Evolutionary conservation across 495 filamentous ascomycete genomes (phyloP), one percentile per base, ranked within the genome.

Genomic region (Immersiella caudata): DNA sequence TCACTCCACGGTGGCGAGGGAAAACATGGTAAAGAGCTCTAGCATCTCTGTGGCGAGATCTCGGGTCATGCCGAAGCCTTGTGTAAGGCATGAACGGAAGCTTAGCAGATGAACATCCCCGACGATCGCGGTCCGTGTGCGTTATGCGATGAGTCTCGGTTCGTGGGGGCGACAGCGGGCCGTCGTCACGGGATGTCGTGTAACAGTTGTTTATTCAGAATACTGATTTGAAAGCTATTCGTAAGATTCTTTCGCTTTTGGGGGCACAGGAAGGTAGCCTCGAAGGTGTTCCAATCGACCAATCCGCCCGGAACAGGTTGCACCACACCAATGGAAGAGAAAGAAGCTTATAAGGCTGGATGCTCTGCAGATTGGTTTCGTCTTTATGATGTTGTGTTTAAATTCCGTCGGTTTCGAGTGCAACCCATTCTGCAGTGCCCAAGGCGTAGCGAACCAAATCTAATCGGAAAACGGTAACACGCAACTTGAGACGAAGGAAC

Each of bases 241-340:
- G 66, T 27, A 46, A 69, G 60, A 21, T 70, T 24, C 4, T 12
- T 46, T 14, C 2, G 40, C 2, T 46, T 4, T 46, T 46, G 40
- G 40, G 40, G 40, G 40, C 40, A 14, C 14, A 12, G 16, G 6
- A 46, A 18, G 40, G 40, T 46, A 46, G 40, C 16, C 40, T 14
- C 14, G 40, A 18, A 18, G 40, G 40, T 5, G 5, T 12, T 46
- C 16, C 4, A 46, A 46, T 12, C 40, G 16, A 46, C 40, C 40
- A 46, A 46, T 12, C 5, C 9, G 11, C 5, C 14, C 40, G 11
- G 2, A 46, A 46, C 14, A 14, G 2, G 40, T 46, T 5, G 14
- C 40, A 46, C 40, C 2, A 5, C 11, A 46, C 14, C n/a, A n/a
- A n/a, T n/a, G n/a, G n/a, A n/a, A n/a, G n/a, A n/a, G n/a, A n/a